These are phyloP conservation scores for Botrytis elliptica DNA, from an alignment of 2,329 filamentous ascomycete species.

Conservation along the genomic window DNA sequence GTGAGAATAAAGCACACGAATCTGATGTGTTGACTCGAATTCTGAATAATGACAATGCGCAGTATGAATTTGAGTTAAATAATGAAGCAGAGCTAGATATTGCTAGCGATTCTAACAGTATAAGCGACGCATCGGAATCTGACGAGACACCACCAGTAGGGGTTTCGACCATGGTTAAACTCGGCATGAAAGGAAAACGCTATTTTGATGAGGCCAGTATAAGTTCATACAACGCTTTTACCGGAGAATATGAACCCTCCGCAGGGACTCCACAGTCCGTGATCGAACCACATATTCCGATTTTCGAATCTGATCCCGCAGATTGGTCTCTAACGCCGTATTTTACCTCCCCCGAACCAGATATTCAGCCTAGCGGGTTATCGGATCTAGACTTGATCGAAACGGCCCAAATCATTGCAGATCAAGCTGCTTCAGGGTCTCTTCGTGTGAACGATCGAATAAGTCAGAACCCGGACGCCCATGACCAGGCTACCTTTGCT, in stretches of 20 bases:
- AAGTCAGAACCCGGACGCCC: slow-evolving; percentile 12
- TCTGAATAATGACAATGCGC: slow-evolving; percentile 43
- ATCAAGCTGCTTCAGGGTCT: slow-evolving; percentile 61
- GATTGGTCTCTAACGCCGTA: slow-evolving; percentile 51
- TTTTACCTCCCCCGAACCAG: slow-evolving; percentile 59
- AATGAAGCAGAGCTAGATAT: slow-evolving; percentile 32
- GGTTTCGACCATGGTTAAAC: slow-evolving; percentile 49
- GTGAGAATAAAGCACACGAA: slow-evolving; percentile 22
- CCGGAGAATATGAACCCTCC: slow-evolving; percentile 34
- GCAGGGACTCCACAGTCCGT: slow-evolving; percentile 33
- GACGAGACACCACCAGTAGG: slow-evolving; percentile 54
- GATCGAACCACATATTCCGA: slow-evolving; percentile 31
- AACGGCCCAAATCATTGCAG: slow-evolving; percentile 68
- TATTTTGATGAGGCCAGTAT: slow-evolving; percentile 34
- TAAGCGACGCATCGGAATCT: slow-evolving; percentile 54
- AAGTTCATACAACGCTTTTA: slow-evolving; percentile 35
- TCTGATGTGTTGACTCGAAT: slow-evolving; percentile 43
- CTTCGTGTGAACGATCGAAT: slow-evolving; percentile 34
- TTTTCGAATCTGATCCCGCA: slow-evolving; percentile 38
- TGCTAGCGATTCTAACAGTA: slow-evolving; percentile 36
- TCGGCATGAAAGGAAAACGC: slow-evolving; percentile 39
- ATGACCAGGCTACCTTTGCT: slow-evolving; percentile 24
- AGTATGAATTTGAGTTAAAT: slow-evolving; percentile 21
- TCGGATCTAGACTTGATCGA: slow-evolving; percentile 62
- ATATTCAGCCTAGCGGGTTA: slow-evolving; percentile 31